A percentile compares a stretch with the other conserved stretches of the same genome.
These are phyloP conservation scores for Dipteronia dyeriana DNA, from an alignment of 345 rosid genomes.

Conservation along the genomic window DNA sequence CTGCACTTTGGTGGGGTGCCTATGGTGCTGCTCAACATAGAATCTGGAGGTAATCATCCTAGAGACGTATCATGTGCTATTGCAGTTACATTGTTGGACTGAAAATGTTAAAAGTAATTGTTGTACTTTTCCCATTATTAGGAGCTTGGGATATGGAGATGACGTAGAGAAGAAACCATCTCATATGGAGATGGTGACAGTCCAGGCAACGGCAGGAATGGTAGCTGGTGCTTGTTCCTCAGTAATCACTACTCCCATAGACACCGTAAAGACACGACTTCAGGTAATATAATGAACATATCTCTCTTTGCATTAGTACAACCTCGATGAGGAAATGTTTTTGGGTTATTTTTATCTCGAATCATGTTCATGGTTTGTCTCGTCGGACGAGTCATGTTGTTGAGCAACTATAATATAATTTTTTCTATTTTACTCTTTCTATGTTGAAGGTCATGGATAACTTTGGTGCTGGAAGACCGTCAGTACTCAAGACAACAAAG, in stretches of 20 bases:
- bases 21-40: conserved; percentile 59
- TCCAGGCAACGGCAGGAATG: conserved; percentile 61
- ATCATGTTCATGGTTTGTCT: neutral
- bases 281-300: conserved; percentile 40
- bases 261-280: conserved; percentile 63
- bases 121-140: conserved; percentile 6
- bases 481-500: conserved; percentile 51
- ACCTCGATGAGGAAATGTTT: neutral
- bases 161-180: conserved; percentile 53
- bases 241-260: conserved; percentile 61
- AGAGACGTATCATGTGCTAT: neutral
- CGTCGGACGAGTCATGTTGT: too few relatives aligned
- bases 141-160: conserved; percentile 58
- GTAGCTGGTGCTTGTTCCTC: conserved; percentile 66
- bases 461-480: conserved; percentile 61
- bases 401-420: neutral
- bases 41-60: conserved; percentile 51
- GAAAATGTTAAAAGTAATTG: neutral
- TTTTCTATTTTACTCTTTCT: conserved; percentile 1
- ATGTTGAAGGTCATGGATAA: conserved; percentile 54
- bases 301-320: neutral
- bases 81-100: neutral
- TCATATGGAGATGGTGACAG: conserved; percentile 54
- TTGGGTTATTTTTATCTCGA: neutral
- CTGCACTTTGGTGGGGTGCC: conserved; percentile 74